Evolutionary conservation across 495 filamentous ascomycete genomes (phyloP), one percentile per base, ranked within the genome.

Genomic region (Penicillium chermesinum): DNA sequence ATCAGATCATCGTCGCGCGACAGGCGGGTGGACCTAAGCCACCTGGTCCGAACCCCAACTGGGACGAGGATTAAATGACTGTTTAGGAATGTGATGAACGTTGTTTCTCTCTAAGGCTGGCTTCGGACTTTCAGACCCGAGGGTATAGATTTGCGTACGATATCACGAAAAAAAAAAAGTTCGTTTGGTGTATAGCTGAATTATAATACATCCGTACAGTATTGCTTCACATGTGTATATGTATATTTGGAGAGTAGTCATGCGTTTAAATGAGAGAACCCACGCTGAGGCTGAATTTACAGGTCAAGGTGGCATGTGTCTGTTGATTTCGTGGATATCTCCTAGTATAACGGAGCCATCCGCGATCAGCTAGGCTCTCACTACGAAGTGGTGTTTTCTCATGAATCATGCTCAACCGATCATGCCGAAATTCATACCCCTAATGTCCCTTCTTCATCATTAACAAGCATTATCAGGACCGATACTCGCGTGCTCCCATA

Each of bases 1-100:
- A 99, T 71, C 94, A 99, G 73, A 97, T 99, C 58, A 99, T 99
- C 62, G 94, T 99, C 39, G 90, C 94, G 42, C 83, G 91, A 68
- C 91, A 96, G 71, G 94, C 94, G 18, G 94, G 94, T 61, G 94
- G 94, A 30, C 94, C 94, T 22, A 99, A 99, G 75, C 89, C 89
- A 22, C 93, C 94, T 10, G 89, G 86, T 14, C 90, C 88, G 38
- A 96, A 95, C 75, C 80, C 89, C 50, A 93, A 95, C 77, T 99
- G 94, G 94, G 94, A 99, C 71, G 89, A 97, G 71, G 91, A 96
- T 72, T 95, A 83, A 64, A 55, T 55, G 36, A 49, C 33, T 55
- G 48, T 42, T 52, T 41, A 44, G 49, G 49, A 48, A 54, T 41
- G 48, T 45, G 37, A 38, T 41, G 19, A 7, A 38, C 41, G 39